These are phyloP conservation scores for Cyanidioschyzon merolae DNA, from an alignment of 23 red algal species.

Conservation along the genomic window DNA sequence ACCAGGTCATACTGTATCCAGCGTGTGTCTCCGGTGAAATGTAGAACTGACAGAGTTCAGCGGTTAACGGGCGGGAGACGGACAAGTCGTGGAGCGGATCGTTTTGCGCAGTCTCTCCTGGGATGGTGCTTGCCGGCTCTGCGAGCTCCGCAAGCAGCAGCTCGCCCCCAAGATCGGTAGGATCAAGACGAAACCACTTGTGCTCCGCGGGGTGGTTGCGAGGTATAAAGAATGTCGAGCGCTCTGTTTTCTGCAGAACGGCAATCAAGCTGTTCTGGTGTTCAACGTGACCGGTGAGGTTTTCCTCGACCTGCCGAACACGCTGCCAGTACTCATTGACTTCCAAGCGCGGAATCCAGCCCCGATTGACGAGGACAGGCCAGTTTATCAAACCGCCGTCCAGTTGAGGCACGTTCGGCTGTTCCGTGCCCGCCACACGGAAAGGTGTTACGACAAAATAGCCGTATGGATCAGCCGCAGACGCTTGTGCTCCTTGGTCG, in stretches of 20 bases:
- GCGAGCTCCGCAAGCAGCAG: not conserved
- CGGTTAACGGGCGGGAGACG: not conserved
- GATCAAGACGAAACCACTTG: not conserved
- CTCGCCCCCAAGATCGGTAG: not conserved
- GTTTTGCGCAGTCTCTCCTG: not conserved
- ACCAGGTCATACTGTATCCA: not conserved
- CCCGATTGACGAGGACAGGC: slow-evolving; percentile 6
- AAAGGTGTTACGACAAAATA: not conserved
- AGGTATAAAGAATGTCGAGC: not conserved
- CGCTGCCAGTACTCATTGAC: not conserved
- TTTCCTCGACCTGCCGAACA: not conserved
- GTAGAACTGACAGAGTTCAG: not conserved
- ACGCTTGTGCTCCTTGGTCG: not conserved
- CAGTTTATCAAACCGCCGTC: not conserved
- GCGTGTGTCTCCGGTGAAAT: slow-evolving; percentile 5
- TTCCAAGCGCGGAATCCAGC: not conserved
- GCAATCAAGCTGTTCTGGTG: not conserved
- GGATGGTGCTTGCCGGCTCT: not conserved
- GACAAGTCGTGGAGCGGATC: not conserved
- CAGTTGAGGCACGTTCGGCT: not conserved
- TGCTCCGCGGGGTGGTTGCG: not conserved
- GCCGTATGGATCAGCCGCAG: not conserved
- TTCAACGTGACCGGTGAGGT: not conserved
- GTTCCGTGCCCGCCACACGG: not conserved
- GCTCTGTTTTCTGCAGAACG: not conserved